Base-by-base conservation (phyloP, 805 yeast species). In the Saccharomycopsis capsularis region DNA sequence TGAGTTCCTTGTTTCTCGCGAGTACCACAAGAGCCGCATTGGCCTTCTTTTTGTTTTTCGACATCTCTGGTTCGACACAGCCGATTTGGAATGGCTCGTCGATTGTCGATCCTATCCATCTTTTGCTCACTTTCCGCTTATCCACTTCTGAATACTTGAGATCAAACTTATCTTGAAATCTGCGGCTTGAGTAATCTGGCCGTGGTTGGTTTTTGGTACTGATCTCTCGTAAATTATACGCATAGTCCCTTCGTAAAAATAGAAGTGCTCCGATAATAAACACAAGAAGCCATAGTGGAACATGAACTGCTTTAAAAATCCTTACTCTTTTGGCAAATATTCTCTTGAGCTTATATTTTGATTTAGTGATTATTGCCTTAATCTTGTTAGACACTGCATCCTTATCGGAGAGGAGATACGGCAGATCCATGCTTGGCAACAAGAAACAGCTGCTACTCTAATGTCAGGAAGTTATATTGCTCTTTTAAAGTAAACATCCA, bases 21-120 rank as follows among this genome's bases (percentile, higher is more conserved):
- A 91, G 67, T 62, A 90, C 82, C 22, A 90, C 87, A 56, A 91
- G 74, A 1, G 91, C 84, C 0, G 97, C 98, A 59, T 83, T 87
- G 25, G 85, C 89, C 32, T 85, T 68, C 3, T 66, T 55, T 36
- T 29, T 37, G n/a, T n/a, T 34, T 11, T 32, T 22, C 4, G 32
- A 30, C 7, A 42, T 15, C n/a, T 42, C 46, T 4, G 55, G 54
- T 22, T 53, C 56, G 4, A 45, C 41, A 42, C 56, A 53, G 2
- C 56, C 56, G 39, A 53, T 48, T 36, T 53, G 55, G 30, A 51
- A 51, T 11, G 57, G 55, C 21, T 54, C 51, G 24, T 54, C 57
- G 19, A 46, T 36, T 23, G 34, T 42, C 3, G 46, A 27, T 16
- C 51, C 53, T 19, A 51, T 42, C 54, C 53, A 54, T 40, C 54